Evolutionary conservation across 2,329 filamentous ascomycete genomes (phyloP).

Genomic region (Apiospora saccharicola): DNA sequence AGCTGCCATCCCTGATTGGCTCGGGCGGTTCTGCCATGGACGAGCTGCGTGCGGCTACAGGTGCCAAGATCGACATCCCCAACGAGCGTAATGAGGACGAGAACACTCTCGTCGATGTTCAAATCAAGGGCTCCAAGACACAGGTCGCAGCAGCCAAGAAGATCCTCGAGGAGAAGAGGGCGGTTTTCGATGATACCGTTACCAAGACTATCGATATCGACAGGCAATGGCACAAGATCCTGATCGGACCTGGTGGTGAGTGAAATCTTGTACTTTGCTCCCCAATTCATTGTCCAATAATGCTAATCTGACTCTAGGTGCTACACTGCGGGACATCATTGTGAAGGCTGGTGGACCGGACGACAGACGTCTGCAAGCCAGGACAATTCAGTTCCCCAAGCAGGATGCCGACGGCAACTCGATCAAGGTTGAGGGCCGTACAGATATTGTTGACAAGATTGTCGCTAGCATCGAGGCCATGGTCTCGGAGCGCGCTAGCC

Average conservation of each 20-base stretch:
- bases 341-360: constrained; percentile 87
- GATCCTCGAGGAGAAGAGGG: constrained; percentile 84
- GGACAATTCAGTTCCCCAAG: constrained; percentile 94
- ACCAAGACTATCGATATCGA: constrained; percentile 88
- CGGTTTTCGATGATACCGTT: constrained; percentile 89
- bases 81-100: constrained; percentile 75
- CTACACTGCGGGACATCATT: constrained; percentile 87
- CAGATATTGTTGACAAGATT: constrained; percentile 87
- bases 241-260: constrained; percentile 90
- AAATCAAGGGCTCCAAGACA: constrained; percentile 89
- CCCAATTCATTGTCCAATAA: constrained; percentile 17
- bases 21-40: constrained; percentile 91
- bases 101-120: constrained; percentile 80
- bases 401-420: constrained; percentile 81
- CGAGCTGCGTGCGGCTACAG: constrained; percentile 82
- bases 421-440: constrained; percentile 88
- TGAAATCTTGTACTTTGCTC: constrained; percentile 32
- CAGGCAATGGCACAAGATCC: constrained; percentile 86
- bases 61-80: constrained; percentile 91
- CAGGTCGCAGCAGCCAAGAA: constrained; percentile 93
- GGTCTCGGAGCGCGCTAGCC: constrained; percentile 82
- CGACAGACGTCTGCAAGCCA: constrained; percentile 82
- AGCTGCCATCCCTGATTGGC: constrained; percentile 93
- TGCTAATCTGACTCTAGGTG: constrained; percentile 64
- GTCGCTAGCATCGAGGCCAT: constrained; percentile 81